Conservation (phyloP, 2,329 filamentous ascomycete species). For the Ceratocystiopsis sp. region DNA sequence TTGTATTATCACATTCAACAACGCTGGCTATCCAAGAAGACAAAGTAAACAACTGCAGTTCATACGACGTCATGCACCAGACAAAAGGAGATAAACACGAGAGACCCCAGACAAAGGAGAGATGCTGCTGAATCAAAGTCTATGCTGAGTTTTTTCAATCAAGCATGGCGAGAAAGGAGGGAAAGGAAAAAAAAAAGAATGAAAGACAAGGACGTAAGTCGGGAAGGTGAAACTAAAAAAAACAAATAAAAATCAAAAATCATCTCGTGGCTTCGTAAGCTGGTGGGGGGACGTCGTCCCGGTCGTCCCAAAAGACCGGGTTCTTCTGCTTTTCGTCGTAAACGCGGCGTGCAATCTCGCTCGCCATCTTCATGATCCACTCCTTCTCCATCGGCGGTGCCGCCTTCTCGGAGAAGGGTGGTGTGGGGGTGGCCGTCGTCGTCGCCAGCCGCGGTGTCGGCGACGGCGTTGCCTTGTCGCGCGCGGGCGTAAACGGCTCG, state of each 20-base stretch:
- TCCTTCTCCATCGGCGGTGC: constrained; percentile 51
- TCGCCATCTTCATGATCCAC: constrained; percentile 86
- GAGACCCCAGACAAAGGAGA: not conserved
- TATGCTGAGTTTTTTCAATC: too few species aligned
- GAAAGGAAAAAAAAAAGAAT: not conserved
- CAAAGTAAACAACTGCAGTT: too few species aligned
- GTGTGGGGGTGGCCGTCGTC: too few species aligned
- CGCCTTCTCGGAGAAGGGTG: too few species aligned
- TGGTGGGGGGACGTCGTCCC: constrained; percentile 41
- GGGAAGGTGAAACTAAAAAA: not conserved
- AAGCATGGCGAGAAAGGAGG: not conserved
- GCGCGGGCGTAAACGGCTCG: constrained; percentile 1
- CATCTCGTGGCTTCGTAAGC: constrained; percentile 32
- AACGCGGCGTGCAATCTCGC: constrained; percentile 74
- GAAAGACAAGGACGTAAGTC: not conserved
- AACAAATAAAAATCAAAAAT: not conserved
- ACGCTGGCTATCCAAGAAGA: too few species aligned
- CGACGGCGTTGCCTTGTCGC: not conserved
- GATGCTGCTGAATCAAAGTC: not conserved
- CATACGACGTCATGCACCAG: too few species aligned
- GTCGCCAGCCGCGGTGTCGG: too few species aligned
- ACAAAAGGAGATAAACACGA: not conserved
- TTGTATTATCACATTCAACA: too few species aligned
- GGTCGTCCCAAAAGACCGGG: constrained; percentile 34
- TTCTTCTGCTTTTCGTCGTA: constrained; percentile 64